Base-by-base conservation (phyloP, 352 stramenopile genomes). In the Peronospora farinosa region DNA sequence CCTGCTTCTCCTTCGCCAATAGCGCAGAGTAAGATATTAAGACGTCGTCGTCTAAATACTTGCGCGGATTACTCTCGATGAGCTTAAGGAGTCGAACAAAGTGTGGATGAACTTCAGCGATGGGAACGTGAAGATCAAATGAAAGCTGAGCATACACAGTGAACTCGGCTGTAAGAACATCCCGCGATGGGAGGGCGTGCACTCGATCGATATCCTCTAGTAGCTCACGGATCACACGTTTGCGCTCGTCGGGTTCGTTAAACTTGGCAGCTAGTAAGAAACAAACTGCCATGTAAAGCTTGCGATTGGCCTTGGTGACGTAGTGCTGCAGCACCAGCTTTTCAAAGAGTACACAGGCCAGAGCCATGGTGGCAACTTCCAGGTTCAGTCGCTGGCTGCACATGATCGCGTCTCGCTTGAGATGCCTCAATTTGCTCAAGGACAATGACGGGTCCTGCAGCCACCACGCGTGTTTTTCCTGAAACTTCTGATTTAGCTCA, bases 321-420 rank as follows among this genome's bases (percentile, higher is more conserved):
- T 95, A 92, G 67, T 96, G 88, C 62, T 87, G 70, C 9, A 98
- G 77, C 44, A 96, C 95, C 11, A 98, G 83, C 44, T 97, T 88
- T 63, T 98, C 96, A 65, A 98, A 98, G 56, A 98, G 97, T 30
- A 98, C 85, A 57, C 90, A 97, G 21, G 93, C 88, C 23, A 98
- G 77, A 11, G 95, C 95, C 25, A 97, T 79, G 0, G 92, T 98
- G 11, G 88, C 88, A 35, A 98, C 78, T 58, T 98, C 92, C 23
- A 98, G 51, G 60, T 91, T 59, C 45, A 87, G 54, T 52, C 83
- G 71, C 60, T 95, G 67, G 55, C 86, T 72, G 60, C 70, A 73
- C 68, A 63, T 39, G 43, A 95, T 59, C 32, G 82, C 72, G 63
- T 97, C 86, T 23, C 88, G 76, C 64, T 98, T 98, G 13, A 97